Conservation (phyloP, 305 asterid genomes). For the Plantago lanceolata region DNA sequence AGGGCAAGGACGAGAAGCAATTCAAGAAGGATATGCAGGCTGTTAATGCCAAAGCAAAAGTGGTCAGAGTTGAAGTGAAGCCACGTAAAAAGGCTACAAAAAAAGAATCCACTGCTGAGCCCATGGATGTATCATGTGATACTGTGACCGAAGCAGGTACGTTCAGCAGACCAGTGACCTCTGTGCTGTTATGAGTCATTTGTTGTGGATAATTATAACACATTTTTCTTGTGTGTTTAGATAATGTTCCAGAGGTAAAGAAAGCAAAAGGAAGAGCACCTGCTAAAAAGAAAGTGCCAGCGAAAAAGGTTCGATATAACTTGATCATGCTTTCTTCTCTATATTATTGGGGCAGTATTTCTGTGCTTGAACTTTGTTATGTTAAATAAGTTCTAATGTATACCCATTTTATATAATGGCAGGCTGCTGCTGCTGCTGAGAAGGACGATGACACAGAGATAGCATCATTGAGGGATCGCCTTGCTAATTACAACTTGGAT, state of each 20-base stretch:
- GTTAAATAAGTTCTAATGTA: too few relatives aligned
- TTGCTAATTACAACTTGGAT: conserved; percentile 78
- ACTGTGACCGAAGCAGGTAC: conserved; percentile 51
- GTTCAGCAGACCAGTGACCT: conserved; percentile 14
- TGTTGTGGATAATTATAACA: not conserved
- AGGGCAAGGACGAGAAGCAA: conserved; percentile 41
- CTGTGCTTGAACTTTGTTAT: not conserved
- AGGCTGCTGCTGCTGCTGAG: conserved; percentile 35
- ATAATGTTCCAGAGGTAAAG: conserved; percentile 39
- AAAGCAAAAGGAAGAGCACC: conserved; percentile 61
- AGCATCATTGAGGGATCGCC: conserved; percentile 59
- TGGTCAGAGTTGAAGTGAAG: conserved; percentile 33
- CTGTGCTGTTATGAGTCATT: not conserved
- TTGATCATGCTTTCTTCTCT: not conserved
- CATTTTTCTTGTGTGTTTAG: conserved; percentile 23
- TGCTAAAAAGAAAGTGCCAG: conserved; percentile 77
- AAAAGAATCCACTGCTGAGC: conserved; percentile 43
- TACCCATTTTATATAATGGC: conserved; percentile 16
- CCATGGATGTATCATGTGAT: conserved; percentile 51
- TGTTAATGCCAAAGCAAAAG: conserved; percentile 33
- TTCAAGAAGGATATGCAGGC: conserved; percentile 41
- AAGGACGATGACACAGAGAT: conserved; percentile 49
- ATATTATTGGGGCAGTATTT: too few relatives aligned
- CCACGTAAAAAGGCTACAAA: conserved; percentile 47
- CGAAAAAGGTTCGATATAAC: conserved; percentile 45